Conservation (phyloP, 148 eudicot species). For the Fagopyrum esculentum region DNA sequence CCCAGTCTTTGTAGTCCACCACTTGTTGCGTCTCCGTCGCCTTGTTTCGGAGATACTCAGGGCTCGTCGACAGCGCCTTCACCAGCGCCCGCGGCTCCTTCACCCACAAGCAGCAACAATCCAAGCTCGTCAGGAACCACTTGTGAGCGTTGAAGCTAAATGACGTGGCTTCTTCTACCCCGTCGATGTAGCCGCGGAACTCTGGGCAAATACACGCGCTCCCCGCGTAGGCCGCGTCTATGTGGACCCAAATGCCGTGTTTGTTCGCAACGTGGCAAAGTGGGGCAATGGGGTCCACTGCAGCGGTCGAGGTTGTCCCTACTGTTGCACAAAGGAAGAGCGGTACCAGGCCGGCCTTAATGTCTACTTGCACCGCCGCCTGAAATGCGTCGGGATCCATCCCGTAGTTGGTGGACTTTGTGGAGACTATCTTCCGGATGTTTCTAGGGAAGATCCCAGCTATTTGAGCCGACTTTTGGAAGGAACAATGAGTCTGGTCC, state of each 20-base stretch:
- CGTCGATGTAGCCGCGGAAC: conserved; percentile 32
- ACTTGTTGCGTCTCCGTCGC: conserved; percentile 40
- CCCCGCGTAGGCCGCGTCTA: conserved; percentile 60
- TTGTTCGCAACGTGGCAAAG: conserved; percentile 28
- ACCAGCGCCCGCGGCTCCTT: conserved; percentile 32
- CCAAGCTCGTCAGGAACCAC: conserved; percentile 46
- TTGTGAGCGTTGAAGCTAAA: conserved; percentile 59
- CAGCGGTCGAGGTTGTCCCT: conserved; percentile 36
- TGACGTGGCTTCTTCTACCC: conserved; percentile 35
- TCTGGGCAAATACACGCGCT: conserved; percentile 57
- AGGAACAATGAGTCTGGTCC: conserved; percentile 46
- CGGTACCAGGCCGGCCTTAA: conserved; percentile 26
- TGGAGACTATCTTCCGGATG: conserved; percentile 27
- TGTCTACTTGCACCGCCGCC: conserved; percentile 19
- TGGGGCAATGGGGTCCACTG: conserved; percentile 26
- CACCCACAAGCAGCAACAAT: conserved; percentile 51
- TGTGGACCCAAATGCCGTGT: conserved; percentile 36
- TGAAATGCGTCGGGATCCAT: conserved; percentile 19
- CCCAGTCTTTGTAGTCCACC: conserved; percentile 69
- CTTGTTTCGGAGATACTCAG: conserved; percentile 42
- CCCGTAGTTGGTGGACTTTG: conserved; percentile 13
- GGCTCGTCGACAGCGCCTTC: conserved; percentile 33
- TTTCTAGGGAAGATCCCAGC: conserved; percentile 44
- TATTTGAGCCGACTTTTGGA: conserved; percentile 38
- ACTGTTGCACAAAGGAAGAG: conserved; percentile 31